Evolutionary conservation across 805 yeast species (phyloP).

Genomic region (Tetrapisispora namnaoensis): DNA sequence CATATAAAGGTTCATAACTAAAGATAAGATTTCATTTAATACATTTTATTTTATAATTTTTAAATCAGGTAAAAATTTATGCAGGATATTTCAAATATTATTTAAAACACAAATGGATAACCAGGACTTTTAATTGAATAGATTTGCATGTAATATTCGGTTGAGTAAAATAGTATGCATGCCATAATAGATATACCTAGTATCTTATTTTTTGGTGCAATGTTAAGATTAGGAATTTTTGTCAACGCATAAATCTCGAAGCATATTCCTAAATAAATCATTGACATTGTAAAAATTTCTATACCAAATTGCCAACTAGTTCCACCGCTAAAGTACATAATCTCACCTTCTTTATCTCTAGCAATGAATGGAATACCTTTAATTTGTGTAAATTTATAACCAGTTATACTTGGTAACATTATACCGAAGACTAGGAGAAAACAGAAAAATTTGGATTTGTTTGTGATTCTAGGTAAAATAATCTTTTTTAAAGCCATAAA

Average conservation of each 20-base stretch:
- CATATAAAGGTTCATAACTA: no score
- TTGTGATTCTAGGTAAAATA: slow-evolving; percentile 27
- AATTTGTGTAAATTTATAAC: slow-evolving; percentile 54
- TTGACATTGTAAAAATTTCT: slow-evolving; percentile 47
- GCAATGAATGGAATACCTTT: slow-evolving; percentile 56
- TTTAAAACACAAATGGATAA: slow-evolving; percentile 17
- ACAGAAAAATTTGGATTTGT: slow-evolving; percentile 20
- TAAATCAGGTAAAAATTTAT: no score
- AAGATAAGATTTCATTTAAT: not conserved
- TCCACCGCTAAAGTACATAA: slow-evolving; percentile 57
- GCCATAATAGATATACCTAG: slow-evolving; percentile 11
- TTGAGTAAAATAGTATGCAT: slow-evolving; percentile 11
- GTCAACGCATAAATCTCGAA: slow-evolving; percentile 34
- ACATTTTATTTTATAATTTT: no score
- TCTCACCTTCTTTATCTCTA: slow-evolving; percentile 37
- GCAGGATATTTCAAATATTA: no score
- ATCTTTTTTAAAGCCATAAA: slow-evolving; percentile 43
- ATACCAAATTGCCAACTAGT: slow-evolving; percentile 59
- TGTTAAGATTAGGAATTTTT: slow-evolving; percentile 24
- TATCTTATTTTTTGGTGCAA: slow-evolving; percentile 12
- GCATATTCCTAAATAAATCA: slow-evolving; percentile 41
- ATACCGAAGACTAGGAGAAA: slow-evolving; percentile 33
- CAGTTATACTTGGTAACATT: slow-evolving; percentile 40
- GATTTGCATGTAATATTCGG: slow-evolving; percentile 20
- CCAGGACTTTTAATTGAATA: slow-evolving; percentile 22